These are phyloP conservation scores for Cordyceps pruinosa DNA, from an alignment of 2,329 filamentous ascomycete genomes.

Conservation along the genomic window DNA sequence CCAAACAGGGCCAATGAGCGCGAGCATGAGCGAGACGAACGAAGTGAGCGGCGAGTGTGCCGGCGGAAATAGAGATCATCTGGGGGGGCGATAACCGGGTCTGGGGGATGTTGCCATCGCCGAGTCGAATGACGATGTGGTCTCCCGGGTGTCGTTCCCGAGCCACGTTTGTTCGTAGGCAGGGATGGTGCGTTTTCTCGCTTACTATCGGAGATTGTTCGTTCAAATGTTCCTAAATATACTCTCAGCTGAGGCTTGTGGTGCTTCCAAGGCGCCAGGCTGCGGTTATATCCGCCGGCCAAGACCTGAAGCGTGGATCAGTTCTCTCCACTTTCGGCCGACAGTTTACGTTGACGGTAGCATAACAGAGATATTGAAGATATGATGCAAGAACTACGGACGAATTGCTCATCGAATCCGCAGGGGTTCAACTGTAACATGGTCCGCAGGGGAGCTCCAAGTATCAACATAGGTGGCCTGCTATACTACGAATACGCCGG, in stretches of 20 bases:
- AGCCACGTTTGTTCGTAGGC: neutral
- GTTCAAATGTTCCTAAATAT: neutral
- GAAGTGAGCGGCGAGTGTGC: neutral
- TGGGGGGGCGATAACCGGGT: slow-evolving; percentile 1
- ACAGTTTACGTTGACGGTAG: no score
- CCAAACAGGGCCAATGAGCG: neutral
- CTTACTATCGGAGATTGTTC: neutral
- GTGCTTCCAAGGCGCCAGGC: neutral
- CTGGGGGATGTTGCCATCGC: slow-evolving; percentile 7
- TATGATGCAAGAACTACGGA: neutral
- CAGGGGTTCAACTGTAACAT: neutral
- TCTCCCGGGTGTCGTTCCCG: neutral
- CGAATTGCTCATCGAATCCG: neutral
- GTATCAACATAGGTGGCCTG: no score
- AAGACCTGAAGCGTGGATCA: neutral
- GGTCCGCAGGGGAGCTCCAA: no score
- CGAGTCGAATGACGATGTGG: neutral
- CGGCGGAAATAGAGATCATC: neutral
- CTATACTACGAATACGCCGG: no score
- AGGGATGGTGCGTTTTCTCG: neutral
- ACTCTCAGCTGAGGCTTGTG: neutral
- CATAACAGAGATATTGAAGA: neutral
- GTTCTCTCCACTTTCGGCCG: neutral
- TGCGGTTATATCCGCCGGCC: neutral
- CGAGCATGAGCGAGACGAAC: neutral